phyloP scores from a whole-genome alignment of 2,329 filamentous ascomycete species.

The Massarina eburnea region DNA sequence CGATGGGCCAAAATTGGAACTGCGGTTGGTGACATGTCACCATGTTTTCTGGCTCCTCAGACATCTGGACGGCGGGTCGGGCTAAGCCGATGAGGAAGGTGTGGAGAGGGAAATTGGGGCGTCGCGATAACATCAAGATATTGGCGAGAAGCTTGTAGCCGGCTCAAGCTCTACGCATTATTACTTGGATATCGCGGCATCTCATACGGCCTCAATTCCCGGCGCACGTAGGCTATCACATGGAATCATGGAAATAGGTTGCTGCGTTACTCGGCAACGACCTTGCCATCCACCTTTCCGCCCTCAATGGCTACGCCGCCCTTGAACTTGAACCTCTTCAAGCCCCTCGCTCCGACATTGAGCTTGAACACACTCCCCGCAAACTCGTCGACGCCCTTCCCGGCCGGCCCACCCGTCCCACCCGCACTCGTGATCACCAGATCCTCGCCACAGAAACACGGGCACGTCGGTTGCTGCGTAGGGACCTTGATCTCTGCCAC shows the following conservation, averaged over 20 bases:
- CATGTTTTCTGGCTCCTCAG: no score
- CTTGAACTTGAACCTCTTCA: conserved; percentile 43
- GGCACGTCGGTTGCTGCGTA: conserved; percentile 78
- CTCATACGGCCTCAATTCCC: neutral
- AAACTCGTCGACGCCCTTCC: conserved; percentile 64
- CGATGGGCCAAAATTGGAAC: no score
- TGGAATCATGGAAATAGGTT: no score
- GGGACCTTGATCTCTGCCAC: conserved; percentile 75
- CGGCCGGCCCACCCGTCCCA: conserved; percentile 50
- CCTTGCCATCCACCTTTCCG: conserved; percentile 30
- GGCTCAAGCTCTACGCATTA: no score
- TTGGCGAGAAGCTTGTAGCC: no score
- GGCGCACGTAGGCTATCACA: no score
- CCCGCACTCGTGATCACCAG: conserved; percentile 78
- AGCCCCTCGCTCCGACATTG: conserved; percentile 71
- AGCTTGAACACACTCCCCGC: conserved; percentile 74
- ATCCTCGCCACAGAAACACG: conserved; percentile 72
- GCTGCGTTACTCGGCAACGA: conserved; percentile 24
- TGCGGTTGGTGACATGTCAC: no score
- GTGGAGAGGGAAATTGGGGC: no score
- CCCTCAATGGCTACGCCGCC: conserved; percentile 30
- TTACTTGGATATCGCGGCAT: neutral
- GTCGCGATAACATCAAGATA: no score
- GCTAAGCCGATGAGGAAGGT: no score
- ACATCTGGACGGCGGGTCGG: no score